Percentiles rank a stretch among this genome's conserved stretches.
phyloP scores from a whole-genome alignment of 345 rosid genomes.

The Brassica carinata region DNA sequence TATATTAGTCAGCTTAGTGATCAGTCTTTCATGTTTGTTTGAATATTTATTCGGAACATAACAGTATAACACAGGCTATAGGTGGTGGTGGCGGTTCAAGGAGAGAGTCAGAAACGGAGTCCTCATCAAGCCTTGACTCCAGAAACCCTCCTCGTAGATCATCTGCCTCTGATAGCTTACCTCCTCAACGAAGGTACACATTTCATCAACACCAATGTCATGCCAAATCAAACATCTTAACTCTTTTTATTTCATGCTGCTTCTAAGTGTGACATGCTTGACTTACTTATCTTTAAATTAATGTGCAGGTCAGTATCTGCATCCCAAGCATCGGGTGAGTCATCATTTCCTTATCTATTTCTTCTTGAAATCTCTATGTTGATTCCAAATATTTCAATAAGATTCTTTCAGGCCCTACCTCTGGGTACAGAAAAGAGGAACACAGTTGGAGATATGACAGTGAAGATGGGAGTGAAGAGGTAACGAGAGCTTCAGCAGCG shows the following conservation, averaged over 20 bases:
- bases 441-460: slow-evolving; percentile 73
- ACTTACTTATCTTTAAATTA: slow-evolving; percentile 8
- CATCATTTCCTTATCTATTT: not conserved
- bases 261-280: slow-evolving; percentile 19
- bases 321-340: slow-evolving; percentile 74
- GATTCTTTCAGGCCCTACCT: slow-evolving; percentile 43
- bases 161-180: slow-evolving; percentile 84
- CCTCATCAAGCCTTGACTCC: slow-evolving; percentile 59
- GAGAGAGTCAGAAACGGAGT: slow-evolving; percentile 62
- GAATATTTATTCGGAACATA: slow-evolving; percentile 46
- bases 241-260: slow-evolving; percentile 2
- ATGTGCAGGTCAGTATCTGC: slow-evolving; percentile 54
- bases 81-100: slow-evolving; percentile 51
- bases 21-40: not conserved
- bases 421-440: slow-evolving; percentile 76
- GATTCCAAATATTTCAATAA: slow-evolving; percentile 6
- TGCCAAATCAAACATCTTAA: slow-evolving; percentile 5
- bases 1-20: not conserved
- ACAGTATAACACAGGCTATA: slow-evolving; percentile 44
- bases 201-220: not conserved
- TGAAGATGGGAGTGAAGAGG: slow-evolving; percentile 69
- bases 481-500: slow-evolving; percentile 75
- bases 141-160: slow-evolving; percentile 67
- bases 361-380: not conserved
- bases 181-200: slow-evolving; percentile 78